phyloP scores from a whole-genome alignment of 441 rosid genomes.

The Gossypium gossypioides region DNA sequence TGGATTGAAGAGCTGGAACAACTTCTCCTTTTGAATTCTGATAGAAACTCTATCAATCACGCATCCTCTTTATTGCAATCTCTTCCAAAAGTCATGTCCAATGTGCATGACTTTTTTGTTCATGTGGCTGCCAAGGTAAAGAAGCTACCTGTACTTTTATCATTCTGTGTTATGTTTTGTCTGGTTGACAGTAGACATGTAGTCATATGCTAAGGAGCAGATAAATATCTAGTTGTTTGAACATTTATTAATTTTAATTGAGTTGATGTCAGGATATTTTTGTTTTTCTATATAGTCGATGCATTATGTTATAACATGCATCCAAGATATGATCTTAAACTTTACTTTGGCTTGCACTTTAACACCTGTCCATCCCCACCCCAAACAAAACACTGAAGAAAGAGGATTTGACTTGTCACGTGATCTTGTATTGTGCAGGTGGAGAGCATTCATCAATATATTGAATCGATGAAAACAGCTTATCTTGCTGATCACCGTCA shows the following conservation, averaged over 20 bases:
- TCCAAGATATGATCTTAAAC: background rate
- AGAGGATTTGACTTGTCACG: background rate
- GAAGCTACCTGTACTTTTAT: background rate
- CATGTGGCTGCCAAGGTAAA: slow-evolving; percentile 96
- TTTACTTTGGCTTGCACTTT: background rate
- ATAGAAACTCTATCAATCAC: slow-evolving; percentile 39
- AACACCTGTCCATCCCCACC: background rate
- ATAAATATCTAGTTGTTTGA: background rate
- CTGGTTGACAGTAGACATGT: background rate
- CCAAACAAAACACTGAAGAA: background rate
- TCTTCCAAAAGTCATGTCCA: slow-evolving; percentile 86
- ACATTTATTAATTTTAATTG: background rate
- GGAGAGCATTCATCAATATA: slow-evolving; percentile 86
- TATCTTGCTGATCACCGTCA: slow-evolving; percentile 86
- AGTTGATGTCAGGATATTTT: slow-evolving; percentile 6
- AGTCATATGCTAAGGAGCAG: background rate
- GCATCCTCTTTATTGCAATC: slow-evolving; percentile 63
- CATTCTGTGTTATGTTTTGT: slow-evolving; percentile 4
- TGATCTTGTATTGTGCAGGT: slow-evolving; percentile 35
- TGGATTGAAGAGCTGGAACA: slow-evolving; percentile 97
- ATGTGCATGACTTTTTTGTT: slow-evolving; percentile 85
- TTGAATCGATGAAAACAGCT: slow-evolving; percentile 78
- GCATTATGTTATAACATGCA: slow-evolving; percentile 1
- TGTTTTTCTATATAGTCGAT: background rate
- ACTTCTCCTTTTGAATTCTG: slow-evolving; percentile 62